These are phyloP conservation scores for Xylaria sp. DNA, from an alignment of 2,329 filamentous ascomycete genomes.

Conservation along the genomic window DNA sequence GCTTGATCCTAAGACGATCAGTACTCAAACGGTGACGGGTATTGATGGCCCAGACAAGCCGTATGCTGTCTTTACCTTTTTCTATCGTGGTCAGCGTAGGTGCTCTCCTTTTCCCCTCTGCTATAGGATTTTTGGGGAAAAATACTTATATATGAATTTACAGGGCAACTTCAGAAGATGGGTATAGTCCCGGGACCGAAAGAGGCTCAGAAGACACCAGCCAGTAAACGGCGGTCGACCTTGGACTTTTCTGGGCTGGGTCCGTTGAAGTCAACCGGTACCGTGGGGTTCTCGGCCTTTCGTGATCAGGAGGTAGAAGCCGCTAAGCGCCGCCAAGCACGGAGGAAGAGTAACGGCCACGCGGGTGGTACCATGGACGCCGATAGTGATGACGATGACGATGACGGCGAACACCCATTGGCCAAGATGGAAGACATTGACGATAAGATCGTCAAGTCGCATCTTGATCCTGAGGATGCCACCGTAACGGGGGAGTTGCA, in stretches of 20 bases:
- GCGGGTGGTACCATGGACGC: slow-evolving; percentile 66
- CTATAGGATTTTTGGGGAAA: background rate
- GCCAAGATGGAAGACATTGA: slow-evolving; percentile 73
- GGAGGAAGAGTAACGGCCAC: slow-evolving; percentile 72
- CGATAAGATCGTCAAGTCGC: slow-evolving; percentile 69
- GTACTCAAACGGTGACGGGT: slow-evolving; percentile 98
- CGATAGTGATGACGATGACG: slow-evolving; percentile 74
- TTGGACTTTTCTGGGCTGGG: slow-evolving; percentile 87
- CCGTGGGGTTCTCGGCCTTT: slow-evolving; percentile 90
- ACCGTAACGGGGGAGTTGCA: slow-evolving; percentile 79
- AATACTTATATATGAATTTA: slow-evolving; percentile 31
- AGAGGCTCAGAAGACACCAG: slow-evolving; percentile 67
- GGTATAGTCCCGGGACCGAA: slow-evolving; percentile 81
- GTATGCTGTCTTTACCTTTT: slow-evolving; percentile 96
- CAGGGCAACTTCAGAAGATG: slow-evolving; percentile 97
- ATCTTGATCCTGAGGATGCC: slow-evolving; percentile 76
- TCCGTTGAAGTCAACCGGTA: slow-evolving; percentile 86
- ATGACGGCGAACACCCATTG: slow-evolving; percentile 69
- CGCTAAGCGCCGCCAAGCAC: slow-evolving; percentile 66
- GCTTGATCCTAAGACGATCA: slow-evolving; percentile 95
- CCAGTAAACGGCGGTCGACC: slow-evolving; percentile 81
- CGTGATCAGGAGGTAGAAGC: slow-evolving; percentile 73
- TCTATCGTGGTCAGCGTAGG: slow-evolving; percentile 95
- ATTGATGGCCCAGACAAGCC: slow-evolving; percentile 96
- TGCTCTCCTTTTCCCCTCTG: slow-evolving; percentile 43